Evolutionary conservation across 2,329 filamentous ascomycete genomes (phyloP), one percentile per base, ranked within the genome.

Genomic region (Arthrobotrys megalospora): DNA sequence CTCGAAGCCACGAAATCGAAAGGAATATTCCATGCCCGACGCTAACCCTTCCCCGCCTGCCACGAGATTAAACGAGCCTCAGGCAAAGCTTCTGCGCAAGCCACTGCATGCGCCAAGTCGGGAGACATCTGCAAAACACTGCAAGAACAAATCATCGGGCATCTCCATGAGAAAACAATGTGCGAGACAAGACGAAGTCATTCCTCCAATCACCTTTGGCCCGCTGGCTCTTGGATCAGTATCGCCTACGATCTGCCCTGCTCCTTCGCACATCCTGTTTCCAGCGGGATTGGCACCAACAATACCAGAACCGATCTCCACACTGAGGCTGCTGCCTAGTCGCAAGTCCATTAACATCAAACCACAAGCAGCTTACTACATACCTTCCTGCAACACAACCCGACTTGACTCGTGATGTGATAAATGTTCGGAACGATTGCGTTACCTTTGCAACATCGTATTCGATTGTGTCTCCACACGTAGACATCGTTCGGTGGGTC

Each of bases 91-190:
- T 76, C 55, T 48, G 65, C 24, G 72, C 60, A 71, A 77, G 66
- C 66, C 73, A 77, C 66, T 16, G 47, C 50, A 65, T 77, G 73
- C 73, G 73, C 73, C 73, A 77, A 77, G 73, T 71, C 53, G 72
- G 68, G 65, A 66, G 72, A 76, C 72, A 53, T 69, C 64, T 64
- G 63, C 71, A 36, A 16, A 65, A 66, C 45, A 72, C 48, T 43
- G 34, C 16, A 50, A 55, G 36, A 47, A 16, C 48, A 63, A 62
- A 38, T 36, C 45, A 32, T 62, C 41, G 53, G 55, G 36, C 21
- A 58, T 41, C 28, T 47, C 53, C 43, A 38, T 63, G n/a, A 52
- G 43, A 60, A n/a, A 19, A 38, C 14, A 55, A 28, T 43, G 55
- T 32, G 36, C 19, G 12, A 68, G 48, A 21, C 32, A 48, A 43